Conservation (phyloP, 2,329 filamentous ascomycete species). For the Sporothrix sp. region DNA sequence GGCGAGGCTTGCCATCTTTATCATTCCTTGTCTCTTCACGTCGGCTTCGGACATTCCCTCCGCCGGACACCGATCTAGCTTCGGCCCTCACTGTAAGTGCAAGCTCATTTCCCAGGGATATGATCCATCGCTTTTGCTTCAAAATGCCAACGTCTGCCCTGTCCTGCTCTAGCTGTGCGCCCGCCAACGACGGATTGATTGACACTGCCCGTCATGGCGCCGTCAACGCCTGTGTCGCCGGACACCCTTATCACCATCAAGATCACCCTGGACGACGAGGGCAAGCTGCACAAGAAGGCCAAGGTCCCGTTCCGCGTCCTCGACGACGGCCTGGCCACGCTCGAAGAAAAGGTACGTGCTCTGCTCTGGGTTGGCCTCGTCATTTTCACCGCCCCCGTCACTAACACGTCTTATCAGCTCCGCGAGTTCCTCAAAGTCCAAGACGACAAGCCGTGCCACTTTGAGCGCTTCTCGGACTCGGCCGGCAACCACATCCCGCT, state of each 20-base stretch:
- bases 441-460: slow-evolving; percentile 49
- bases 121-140: too few relatives aligned
- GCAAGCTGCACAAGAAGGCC: slow-evolving; percentile 54
- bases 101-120: too few relatives aligned
- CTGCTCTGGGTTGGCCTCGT: too few relatives aligned
- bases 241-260: slow-evolving; percentile 80
- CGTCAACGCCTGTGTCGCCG: slow-evolving; percentile 29
- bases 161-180: too few relatives aligned
- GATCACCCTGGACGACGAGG: slow-evolving; percentile 67
- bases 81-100: too few relatives aligned
- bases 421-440: slow-evolving; percentile 58
- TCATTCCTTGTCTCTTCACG: too few relatives aligned
- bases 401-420: slow-evolving; percentile 42
- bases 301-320: slow-evolving; percentile 65
- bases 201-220: slow-evolving; percentile 21
- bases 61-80: too few relatives aligned
- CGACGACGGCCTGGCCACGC: slow-evolving; percentile 45
- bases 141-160: too few relatives aligned
- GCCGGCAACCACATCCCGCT: slow-evolving; percentile 71
- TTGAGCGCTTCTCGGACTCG: slow-evolving; percentile 95
- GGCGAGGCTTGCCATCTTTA: too few relatives aligned
- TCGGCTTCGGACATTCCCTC: too few relatives aligned
- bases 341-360: slow-evolving; percentile 87
- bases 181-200: too few relatives aligned
- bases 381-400: slow-evolving; percentile 28